Evolutionary conservation across 306 rosid species (phyloP).

Genomic region (Vachellia collinsii): DNA sequence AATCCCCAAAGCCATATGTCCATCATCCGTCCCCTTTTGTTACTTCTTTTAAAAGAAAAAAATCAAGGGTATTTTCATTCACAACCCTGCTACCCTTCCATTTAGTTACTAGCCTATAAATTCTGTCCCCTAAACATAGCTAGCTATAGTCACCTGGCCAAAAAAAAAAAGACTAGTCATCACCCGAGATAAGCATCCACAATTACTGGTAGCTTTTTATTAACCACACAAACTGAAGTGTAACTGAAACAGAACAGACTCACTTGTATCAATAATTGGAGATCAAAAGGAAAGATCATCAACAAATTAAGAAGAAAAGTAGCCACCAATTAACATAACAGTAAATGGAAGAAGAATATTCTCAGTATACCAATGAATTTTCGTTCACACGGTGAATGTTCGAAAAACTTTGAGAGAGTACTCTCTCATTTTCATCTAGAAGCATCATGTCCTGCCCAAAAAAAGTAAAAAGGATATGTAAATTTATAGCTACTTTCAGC

Average conservation of each 20-base stretch:
- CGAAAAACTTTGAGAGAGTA: slow-evolving; percentile 65
- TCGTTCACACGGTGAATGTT: slow-evolving; percentile 82
- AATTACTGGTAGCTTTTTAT: background rate
- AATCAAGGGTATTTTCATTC: background rate
- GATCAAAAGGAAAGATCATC: slow-evolving; percentile 14
- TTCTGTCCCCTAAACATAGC: background rate
- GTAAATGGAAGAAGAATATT: slow-evolving; percentile 14
- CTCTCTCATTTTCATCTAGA: slow-evolving; percentile 78
- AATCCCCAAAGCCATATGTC: background rate
- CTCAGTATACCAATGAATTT: slow-evolving; percentile 58
- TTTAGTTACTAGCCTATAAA: background rate
- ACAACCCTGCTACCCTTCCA: background rate
- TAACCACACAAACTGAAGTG: background rate
- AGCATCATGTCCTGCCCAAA: slow-evolving; percentile 75
- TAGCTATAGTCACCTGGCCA: background rate
- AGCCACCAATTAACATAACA: slow-evolving; percentile 21
- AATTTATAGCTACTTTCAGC: slow-evolving; percentile 27
- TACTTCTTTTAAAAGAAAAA: background rate
- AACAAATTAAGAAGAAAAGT: slow-evolving; percentile 12
- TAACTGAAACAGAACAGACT: background rate
- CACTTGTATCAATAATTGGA: background rate
- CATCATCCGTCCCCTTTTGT: background rate
- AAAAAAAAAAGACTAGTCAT: background rate
- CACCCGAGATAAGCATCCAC: background rate
- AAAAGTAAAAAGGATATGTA: slow-evolving; percentile 4